These are phyloP conservation scores for Paecilomyces sp. DNA, from an alignment of 2,329 filamentous ascomycete species.

Conservation along the genomic window DNA sequence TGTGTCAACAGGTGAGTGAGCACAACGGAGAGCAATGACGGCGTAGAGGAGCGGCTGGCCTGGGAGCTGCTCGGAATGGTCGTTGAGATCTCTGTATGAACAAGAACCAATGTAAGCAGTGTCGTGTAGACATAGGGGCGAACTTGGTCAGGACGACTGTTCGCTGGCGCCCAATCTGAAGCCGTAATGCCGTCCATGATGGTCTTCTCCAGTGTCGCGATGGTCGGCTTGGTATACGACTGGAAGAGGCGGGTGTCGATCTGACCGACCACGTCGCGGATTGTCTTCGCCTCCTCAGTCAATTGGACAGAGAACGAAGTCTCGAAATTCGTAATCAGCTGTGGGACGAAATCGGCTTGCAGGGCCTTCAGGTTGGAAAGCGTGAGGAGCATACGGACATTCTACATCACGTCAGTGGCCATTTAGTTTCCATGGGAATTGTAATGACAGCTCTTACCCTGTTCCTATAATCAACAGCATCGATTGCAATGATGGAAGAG, in stretches of 20 bases:
- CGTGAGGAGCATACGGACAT: slow-evolving; percentile 87
- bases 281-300: slow-evolving; percentile 86
- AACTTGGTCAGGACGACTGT: slow-evolving; percentile 60
- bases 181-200: slow-evolving; percentile 67
- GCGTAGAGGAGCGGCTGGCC: slow-evolving; percentile 61
- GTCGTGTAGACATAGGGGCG: slow-evolving; percentile 84
- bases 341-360: slow-evolving; percentile 72
- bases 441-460: slow-evolving; percentile 33
- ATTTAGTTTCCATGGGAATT: background rate
- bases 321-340: slow-evolving; percentile 87
- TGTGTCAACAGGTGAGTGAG: slow-evolving; percentile 82
- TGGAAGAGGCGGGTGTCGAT: slow-evolving; percentile 89
- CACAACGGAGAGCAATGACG: slow-evolving; percentile 68
- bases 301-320: slow-evolving; percentile 89
- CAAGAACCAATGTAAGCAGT: slow-evolving; percentile 76
- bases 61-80: slow-evolving; percentile 63
- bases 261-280: slow-evolving; percentile 81
- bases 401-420: slow-evolving; percentile 45
- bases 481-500: slow-evolving; percentile 38
- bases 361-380: slow-evolving; percentile 85
- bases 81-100: slow-evolving; percentile 83
- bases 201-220: slow-evolving; percentile 59
- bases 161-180: slow-evolving; percentile 61
- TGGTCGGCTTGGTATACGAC: slow-evolving; percentile 76
- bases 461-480: slow-evolving; percentile 47